Evolutionary conservation across 352 stramenopile genomes (phyloP).

Genomic region (Globisporangium middletonii): DNA sequence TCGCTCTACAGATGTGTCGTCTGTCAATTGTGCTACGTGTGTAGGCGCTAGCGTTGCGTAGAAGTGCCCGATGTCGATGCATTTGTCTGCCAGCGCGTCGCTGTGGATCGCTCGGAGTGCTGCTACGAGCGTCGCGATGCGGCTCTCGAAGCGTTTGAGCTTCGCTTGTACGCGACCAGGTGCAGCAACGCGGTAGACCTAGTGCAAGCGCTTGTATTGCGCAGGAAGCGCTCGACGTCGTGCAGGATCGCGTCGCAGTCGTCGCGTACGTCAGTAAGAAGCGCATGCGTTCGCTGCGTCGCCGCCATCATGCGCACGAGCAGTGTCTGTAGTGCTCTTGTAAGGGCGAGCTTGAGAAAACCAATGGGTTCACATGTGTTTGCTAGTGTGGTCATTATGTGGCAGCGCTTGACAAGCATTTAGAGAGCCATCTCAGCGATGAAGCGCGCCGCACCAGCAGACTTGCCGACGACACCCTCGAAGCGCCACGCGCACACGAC

Average conservation of each 20-base stretch:
- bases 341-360: too few relatives aligned
- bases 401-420: too few relatives aligned
- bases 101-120: not conserved
- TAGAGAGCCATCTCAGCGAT: too few relatives aligned
- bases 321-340: too few relatives aligned
- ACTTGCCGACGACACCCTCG: too few relatives aligned
- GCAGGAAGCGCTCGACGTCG: not conserved
- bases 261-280: too few relatives aligned
- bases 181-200: not conserved
- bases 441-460: too few relatives aligned
- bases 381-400: too few relatives aligned
- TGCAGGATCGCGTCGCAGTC: not conserved
- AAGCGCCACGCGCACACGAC: too few relatives aligned
- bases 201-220: not conserved
- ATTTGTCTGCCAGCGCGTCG: not conserved
- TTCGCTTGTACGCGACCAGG: not conserved
- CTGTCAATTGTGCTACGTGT: not conserved
- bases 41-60: not conserved
- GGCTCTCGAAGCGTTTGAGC: not conserved
- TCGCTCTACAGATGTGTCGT: not conserved
- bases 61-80: not conserved
- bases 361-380: too few relatives aligned
- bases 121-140: not conserved
- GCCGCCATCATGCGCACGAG: too few relatives aligned
- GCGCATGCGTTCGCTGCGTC: too few relatives aligned